Conservation (phyloP, 345 rosid genomes). For the Gossypium ekmanianum region DNA sequence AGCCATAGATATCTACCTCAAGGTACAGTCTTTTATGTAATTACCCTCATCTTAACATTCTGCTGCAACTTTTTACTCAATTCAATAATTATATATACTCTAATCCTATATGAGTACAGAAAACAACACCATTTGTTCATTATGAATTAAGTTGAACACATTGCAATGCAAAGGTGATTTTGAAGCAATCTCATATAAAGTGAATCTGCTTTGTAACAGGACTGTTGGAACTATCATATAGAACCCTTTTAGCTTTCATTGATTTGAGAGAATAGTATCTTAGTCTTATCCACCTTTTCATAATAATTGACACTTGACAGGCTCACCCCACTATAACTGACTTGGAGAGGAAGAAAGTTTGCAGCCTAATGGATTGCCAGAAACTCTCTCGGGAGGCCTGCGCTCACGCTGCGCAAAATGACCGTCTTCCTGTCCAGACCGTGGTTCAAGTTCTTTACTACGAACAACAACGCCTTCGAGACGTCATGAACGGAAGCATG, state of each 20-base stretch:
- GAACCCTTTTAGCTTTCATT: neutral
- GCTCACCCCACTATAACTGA: conserved; percentile 85
- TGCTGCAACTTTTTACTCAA: neutral
- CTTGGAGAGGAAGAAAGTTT: conserved; percentile 88
- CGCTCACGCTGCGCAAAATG: conserved; percentile 92
- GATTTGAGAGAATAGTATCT: neutral
- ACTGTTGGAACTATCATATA: neutral
- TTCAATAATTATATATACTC: neutral
- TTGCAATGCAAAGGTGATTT: neutral
- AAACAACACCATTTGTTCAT: neutral
- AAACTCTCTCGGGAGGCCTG: conserved; percentile 89
- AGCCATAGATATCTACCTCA: conserved; percentile 84
- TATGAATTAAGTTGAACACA: neutral
- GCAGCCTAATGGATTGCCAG: conserved; percentile 95
- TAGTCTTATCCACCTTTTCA: neutral
- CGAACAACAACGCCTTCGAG: conserved; percentile 84
- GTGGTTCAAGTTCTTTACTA: conserved; percentile 92
- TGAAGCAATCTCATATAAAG: neutral
- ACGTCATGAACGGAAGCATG: conserved; percentile 46
- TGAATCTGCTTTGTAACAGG: neutral
- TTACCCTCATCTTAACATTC: neutral
- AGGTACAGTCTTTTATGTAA: conserved; percentile 42
- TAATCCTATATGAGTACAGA: too few relatives aligned
- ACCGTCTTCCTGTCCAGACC: conserved; percentile 84
- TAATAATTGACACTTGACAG: conserved; percentile 34